Base-by-base conservation (phyloP, 2,329 filamentous ascomycete genomes). In the Blastomyces emzantsi region DNA sequence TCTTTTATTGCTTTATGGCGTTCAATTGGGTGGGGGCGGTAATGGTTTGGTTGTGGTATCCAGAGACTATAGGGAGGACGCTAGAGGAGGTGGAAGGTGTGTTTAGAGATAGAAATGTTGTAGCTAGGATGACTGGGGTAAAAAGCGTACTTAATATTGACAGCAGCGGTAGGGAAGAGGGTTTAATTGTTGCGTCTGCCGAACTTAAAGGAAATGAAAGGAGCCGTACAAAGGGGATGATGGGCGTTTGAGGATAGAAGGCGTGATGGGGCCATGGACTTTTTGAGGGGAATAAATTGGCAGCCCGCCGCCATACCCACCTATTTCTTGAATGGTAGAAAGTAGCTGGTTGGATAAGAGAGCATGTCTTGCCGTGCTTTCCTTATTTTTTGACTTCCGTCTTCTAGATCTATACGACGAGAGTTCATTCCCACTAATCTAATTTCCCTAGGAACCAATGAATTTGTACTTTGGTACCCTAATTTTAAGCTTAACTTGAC, bases 1-100 rank as follows among this genome's bases (percentile, higher is more conserved):
- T 82, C 68, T 83, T 81, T 55, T 81, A 81, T 67, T 72, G 77
- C 15, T 81, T 81, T 68, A 76, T 77, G 52, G 80, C 76, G 7
- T 80, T 82, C 69, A 82, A 81, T 64, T 73, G 80, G 69, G 73
- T 75, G 19, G 79, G 75, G 3, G 73, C 75, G 28, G 22, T 72
- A 2, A 33, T 22, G 72, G 69, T 79, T 7, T 78, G 75, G 63
- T 71, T 76, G 22, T 75, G 74, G 64, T 77, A 73, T 64, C 75
- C 75, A 0, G 75, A 78, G 66, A 77, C 75, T 15, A 74, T 75
- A 43, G 75, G 74, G 1, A 71, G 73, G 7, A 71, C 74, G 0
- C 66, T 77, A 13, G 75, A 78, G 64, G 75, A 77, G 62, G 74
- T 77, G 17, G 74, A 77, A n/a, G 63, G 63, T n/a, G 61, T 66